Evolutionary conservation across 2,329 filamentous ascomycete genomes (phyloP), one percentile per base, ranked within the genome.

Genomic region (Setomelanomma holmii): DNA sequence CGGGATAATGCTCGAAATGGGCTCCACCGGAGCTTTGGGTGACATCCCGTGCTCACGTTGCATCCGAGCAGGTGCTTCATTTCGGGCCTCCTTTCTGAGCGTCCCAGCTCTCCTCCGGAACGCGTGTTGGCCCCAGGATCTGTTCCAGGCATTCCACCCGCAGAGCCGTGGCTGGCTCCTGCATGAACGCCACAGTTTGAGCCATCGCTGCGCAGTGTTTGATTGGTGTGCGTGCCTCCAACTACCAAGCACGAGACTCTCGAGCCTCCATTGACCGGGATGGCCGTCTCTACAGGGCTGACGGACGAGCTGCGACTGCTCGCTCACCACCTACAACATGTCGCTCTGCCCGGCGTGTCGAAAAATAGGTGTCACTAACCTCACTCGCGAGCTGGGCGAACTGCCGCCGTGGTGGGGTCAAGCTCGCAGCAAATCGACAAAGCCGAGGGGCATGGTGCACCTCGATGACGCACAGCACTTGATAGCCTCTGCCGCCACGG

Each of bases 121-220:
- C 33, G 34, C 34, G 14, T 36, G 34, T 38, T 45, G 33, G 43
- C 33, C 34, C 43, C 43, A 45, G 10, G 21, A 39, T 27, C 47
- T 45, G 51, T 24, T 41, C 33, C 30, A 48, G 33, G 33, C 49
- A 46, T 38, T 35, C 38, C 43, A 49, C 50, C 39, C 42, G 45
- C 40, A 49, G 45, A 40, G 39, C 46, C 48, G 53, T 66, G 63
- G 65, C 61, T 56, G 43, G 19, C 50, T 63, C 40, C 47, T 53
- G 63, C 56, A 55, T 49, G 35, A 51, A 55, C 54, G 57, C 64
- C 61, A 63, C 60, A 56, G 55, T 49, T 52, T 59, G 50, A 50
- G 40, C 47, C 46, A 41, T 49, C 53, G 45, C 43, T n/a, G n/a
- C 24, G 12, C 38, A 35, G 17, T 3, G 21, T 45, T 41, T 58